Evolutionary conservation across 2,329 filamentous ascomycete species (phyloP).

Genomic region (Penicillium olsonii): DNA sequence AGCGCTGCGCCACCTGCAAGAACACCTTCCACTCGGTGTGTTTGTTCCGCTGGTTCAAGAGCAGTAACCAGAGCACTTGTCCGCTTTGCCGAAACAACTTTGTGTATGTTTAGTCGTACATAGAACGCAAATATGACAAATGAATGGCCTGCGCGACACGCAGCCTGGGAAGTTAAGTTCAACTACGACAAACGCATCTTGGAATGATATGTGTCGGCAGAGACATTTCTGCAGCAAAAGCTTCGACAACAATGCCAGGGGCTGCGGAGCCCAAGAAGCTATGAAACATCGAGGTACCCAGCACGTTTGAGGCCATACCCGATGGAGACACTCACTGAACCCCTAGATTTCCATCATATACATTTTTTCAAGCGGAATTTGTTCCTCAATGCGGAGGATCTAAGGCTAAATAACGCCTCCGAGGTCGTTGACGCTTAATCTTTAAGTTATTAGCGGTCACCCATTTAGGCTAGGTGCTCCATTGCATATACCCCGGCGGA

Average conservation of each 20-base stretch:
- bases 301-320: conserved; percentile 1
- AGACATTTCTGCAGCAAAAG: neutral
- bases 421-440: no score
- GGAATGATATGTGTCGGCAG: neutral
- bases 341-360: neutral
- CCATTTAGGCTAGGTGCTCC: neutral
- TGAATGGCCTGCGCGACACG: conserved; percentile 3
- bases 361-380: neutral
- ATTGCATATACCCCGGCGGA: conserved; percentile 1
- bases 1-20: conserved; percentile 88
- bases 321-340: neutral
- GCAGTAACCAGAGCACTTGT: conserved; percentile 86
- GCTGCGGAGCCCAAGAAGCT: neutral
- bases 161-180: neutral
- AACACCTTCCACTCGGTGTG: conserved; percentile 89
- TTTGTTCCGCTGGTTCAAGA: conserved; percentile 96
- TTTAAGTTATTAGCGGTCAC: no score
- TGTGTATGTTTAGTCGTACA: conserved; percentile 51
- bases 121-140: conserved; percentile 17
- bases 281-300: neutral
- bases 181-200: neutral
- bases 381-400: no score
- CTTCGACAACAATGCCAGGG: neutral
- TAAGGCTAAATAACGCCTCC: neutral
- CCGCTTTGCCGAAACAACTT: conserved; percentile 92